Percentiles rank a stretch among this genome's conserved stretches.
Evolutionary conservation across 140 eudicot genomes (phyloP).

Genomic region (Flaveria floridana): DNA sequence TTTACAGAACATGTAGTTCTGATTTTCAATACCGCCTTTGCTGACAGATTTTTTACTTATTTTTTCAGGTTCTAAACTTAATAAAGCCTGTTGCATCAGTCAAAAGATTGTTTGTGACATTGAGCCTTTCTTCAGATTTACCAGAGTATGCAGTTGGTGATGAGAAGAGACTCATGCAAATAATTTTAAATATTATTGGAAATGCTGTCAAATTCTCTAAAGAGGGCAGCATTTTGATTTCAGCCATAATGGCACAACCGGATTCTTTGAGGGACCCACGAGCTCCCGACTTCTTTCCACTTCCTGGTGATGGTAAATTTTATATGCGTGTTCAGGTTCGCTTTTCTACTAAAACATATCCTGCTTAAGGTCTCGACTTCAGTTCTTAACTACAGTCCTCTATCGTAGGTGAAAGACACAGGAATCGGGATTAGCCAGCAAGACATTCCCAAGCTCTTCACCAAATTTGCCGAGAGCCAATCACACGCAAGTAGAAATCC

Average conservation of each 20-base stretch:
- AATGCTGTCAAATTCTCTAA: conserved; percentile 92
- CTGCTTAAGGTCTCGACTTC: neutral
- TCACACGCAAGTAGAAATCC: conserved; percentile 50
- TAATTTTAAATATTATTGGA: conserved; percentile 73
- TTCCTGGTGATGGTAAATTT: conserved; percentile 60
- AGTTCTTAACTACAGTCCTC: conserved; percentile 16
- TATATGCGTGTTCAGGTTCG: conserved; percentile 85
- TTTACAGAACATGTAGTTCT: neutral
- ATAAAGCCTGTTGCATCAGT: conserved; percentile 87
- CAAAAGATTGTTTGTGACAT: conserved; percentile 56
- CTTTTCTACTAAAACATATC: conserved; percentile 7
- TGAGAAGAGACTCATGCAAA: conserved; percentile 92
- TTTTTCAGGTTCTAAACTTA: conserved; percentile 64
- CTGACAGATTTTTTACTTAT: conserved; percentile 25
- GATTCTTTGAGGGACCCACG: conserved; percentile 76
- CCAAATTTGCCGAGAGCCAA: conserved; percentile 73
- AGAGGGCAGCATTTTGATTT: conserved; percentile 69
- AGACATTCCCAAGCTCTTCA: conserved; percentile 74
- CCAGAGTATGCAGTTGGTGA: conserved; percentile 86
- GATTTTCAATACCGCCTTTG: conserved; percentile 12
- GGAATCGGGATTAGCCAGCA: conserved; percentile 81
- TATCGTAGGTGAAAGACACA: conserved; percentile 70
- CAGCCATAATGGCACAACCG: conserved; percentile 60
- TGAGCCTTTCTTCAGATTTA: conserved; percentile 69
- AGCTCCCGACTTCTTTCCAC: conserved; percentile 67